A percentile compares a stretch with the other conserved stretches of the same genome.
These are phyloP conservation scores for Marchantia polymorpha DNA, from an alignment of 225 moss, liverwort and hornwort genomes.

Conservation along the genomic window DNA sequence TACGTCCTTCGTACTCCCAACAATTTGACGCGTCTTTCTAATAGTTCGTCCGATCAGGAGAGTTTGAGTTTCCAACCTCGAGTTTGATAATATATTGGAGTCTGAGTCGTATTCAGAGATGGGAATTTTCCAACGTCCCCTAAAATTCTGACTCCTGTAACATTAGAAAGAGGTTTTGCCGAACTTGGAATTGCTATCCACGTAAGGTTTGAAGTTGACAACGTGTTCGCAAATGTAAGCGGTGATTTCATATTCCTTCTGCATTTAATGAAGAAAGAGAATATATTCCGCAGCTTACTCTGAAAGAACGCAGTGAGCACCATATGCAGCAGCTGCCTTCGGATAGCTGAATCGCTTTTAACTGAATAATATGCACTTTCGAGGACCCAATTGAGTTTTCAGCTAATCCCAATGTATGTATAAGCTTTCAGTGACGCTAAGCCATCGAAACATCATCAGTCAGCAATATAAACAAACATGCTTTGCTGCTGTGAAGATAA, in stretches of 20 bases:
- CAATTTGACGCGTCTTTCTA: constrained; percentile 41
- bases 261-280: neutral
- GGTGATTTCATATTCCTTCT: neutral
- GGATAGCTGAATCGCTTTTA: constrained; percentile 62
- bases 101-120: constrained; percentile 49
- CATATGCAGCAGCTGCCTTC: constrained; percentile 60
- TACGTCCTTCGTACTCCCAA: constrained; percentile 65
- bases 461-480: too few relatives aligned
- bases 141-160: constrained; percentile 37
- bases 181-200: constrained; percentile 52
- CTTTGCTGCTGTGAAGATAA: too few relatives aligned
- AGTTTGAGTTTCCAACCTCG: constrained; percentile 52
- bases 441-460: too few relatives aligned
- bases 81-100: constrained; percentile 38
- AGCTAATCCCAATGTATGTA: constrained; percentile 56
- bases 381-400: constrained; percentile 56
- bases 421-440: constrained; percentile 34
- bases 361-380: constrained; percentile 55
- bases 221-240: too few relatives aligned
- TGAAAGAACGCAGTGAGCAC: constrained; percentile 64
- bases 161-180: constrained; percentile 45
- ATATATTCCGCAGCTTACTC: constrained; percentile 33
- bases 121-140: constrained; percentile 55
- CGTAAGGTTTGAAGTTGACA: constrained; percentile 36
- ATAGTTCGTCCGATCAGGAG: constrained; percentile 33